phyloP scores from a whole-genome alignment of 306 rosid genomes.

The Prosopis cineraria region DNA sequence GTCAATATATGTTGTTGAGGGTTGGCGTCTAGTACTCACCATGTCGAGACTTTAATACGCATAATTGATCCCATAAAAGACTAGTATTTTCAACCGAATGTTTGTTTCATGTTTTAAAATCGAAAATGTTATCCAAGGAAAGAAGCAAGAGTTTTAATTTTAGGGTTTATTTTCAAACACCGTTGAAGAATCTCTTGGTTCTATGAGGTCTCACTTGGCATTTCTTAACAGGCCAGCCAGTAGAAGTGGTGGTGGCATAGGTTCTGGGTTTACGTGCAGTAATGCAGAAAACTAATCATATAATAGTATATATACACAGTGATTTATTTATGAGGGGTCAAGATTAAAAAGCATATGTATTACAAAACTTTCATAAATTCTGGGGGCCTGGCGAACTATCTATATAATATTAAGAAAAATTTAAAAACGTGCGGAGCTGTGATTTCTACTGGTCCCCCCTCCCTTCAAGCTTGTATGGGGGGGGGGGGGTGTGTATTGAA shows the following conservation, averaged over 20 bases:
- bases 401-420: too few species aligned
- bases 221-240: neutral
- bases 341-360: too few species aligned
- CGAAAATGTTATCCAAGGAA: conserved; percentile 11
- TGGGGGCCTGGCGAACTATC: too few species aligned
- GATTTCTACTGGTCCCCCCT: too few species aligned
- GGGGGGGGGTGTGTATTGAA: neutral
- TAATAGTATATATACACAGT: neutral
- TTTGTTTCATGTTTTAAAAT: conserved; percentile 36
- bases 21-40: neutral
- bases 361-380: too few species aligned
- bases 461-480: too few species aligned
- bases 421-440: too few species aligned
- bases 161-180: neutral
- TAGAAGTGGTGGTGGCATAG: neutral
- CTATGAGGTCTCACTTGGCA: neutral
- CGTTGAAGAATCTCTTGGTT: neutral
- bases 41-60: neutral
- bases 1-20: neutral
- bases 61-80: conserved; percentile 27
- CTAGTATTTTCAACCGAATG: conserved; percentile 43
- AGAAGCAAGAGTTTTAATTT: neutral
- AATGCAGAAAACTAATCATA: neutral
- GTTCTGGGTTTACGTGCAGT: conserved; percentile 42
- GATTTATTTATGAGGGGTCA: too few species aligned